These are phyloP conservation scores for Tripidium arundinaceum DNA, from an alignment of 202 grass and related monocot genomes.

Conservation along the genomic window DNA sequence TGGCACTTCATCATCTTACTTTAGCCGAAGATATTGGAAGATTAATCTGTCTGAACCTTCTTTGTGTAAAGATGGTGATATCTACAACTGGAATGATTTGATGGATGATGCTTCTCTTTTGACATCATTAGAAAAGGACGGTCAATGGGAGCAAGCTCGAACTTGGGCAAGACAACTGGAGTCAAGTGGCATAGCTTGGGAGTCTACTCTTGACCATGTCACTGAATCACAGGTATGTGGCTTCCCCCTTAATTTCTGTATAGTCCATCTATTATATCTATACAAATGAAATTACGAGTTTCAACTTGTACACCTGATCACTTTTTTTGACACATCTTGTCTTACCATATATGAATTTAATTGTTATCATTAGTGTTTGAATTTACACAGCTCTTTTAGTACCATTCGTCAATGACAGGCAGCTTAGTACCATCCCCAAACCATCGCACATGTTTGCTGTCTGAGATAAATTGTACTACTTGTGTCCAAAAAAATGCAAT, in stretches of 20 bases:
- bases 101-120: constrained; percentile 85
- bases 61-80: constrained; percentile 59
- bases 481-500: not conserved
- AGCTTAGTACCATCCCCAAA: not conserved
- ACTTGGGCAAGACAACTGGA: constrained; percentile 89
- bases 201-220: constrained; percentile 87
- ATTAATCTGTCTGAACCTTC: constrained; percentile 76
- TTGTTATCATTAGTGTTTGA: not conserved
- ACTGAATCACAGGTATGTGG: constrained; percentile 90
- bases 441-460: not conserved
- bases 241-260: constrained; percentile 11
- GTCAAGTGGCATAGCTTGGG: constrained; percentile 61
- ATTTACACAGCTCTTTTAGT: no score
- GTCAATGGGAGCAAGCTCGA: constrained; percentile 83
- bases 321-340: not conserved
- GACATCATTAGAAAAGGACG: constrained; percentile 69
- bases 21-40: constrained; percentile 84
- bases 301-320: not conserved
- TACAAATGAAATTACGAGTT: not conserved
- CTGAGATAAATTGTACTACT: not conserved
- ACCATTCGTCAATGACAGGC: not conserved
- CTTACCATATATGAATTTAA: not conserved
- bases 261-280: not conserved
- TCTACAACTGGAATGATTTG: constrained; percentile 62
- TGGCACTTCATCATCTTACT: constrained; percentile 72